Percentiles rank a stretch among this genome's conserved stretches.
These are phyloP conservation scores for Plasmodium knowlesi DNA, from an alignment of 169 alveolate species.

Conservation along the genomic window DNA sequence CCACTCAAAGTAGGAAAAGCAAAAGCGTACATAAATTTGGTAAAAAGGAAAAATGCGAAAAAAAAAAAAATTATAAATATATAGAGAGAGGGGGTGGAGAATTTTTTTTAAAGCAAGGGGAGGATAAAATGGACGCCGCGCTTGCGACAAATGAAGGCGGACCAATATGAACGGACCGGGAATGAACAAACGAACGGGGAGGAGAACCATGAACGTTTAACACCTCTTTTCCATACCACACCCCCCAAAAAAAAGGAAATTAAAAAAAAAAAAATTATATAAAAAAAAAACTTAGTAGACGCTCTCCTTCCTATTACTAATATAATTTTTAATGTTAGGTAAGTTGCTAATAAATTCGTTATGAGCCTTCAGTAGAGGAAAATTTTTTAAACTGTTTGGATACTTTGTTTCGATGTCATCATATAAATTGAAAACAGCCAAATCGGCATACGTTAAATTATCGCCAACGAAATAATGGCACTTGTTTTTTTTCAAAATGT, in stretches of 20 bases:
- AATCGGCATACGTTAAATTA: constrained; percentile 64
- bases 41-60: not conserved
- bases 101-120: not conserved
- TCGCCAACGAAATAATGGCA: constrained; percentile 56
- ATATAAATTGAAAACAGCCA: constrained; percentile 73
- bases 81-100: not conserved
- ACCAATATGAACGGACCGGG: not conserved
- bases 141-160: not conserved
- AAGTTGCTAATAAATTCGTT: constrained; percentile 54
- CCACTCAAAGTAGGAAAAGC: not conserved
- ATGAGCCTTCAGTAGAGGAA: constrained; percentile 52
- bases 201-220: not conserved
- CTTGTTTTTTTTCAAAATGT: constrained; percentile 42
- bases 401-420: constrained; percentile 62
- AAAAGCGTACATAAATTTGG: not conserved
- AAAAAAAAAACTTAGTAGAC: not conserved
- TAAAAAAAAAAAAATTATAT: not conserved
- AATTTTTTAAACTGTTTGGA: constrained; percentile 61
- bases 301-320: constrained; percentile 57
- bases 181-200: not conserved
- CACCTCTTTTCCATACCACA: not conserved
- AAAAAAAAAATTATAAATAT: not conserved
- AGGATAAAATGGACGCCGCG: not conserved
- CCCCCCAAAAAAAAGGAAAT: not conserved
- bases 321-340: constrained; percentile 62